Conservation (phyloP, 768 basidiomycete genomes). For the Multifurca ochricompacta region DNA sequence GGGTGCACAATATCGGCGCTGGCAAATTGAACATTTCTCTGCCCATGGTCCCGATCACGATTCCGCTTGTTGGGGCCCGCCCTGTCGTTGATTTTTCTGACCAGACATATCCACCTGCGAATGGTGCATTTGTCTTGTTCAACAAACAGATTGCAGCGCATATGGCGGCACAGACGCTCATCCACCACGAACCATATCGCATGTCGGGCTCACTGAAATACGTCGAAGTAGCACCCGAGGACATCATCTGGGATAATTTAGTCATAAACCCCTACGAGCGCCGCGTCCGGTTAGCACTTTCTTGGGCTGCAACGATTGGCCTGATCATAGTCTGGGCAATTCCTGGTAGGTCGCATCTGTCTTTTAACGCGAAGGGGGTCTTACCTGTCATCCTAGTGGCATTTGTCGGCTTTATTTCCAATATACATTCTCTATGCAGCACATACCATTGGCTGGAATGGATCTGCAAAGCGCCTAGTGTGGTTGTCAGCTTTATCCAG, state of each 20-base stretch:
- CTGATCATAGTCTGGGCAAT: constrained; percentile 86
- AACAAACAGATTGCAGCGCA: constrained; percentile 91
- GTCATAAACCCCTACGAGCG: constrained; percentile 82
- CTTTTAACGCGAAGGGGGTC: neutral
- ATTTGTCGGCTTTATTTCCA: constrained; percentile 79
- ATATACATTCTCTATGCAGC: constrained; percentile 61
- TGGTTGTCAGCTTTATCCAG: constrained; percentile 74
- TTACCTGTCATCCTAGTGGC: constrained; percentile 22
- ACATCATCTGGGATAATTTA: constrained; percentile 91
- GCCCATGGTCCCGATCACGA: constrained; percentile 6
- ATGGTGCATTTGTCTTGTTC: constrained; percentile 84
- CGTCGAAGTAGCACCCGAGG: constrained; percentile 76
- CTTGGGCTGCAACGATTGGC: constrained; percentile 68
- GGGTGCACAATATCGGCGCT: constrained; percentile 18
- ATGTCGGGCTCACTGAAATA: constrained; percentile 58
- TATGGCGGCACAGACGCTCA: constrained; percentile 65
- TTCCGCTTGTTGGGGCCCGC: constrained; percentile 14
- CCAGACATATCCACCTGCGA: constrained; percentile 30
- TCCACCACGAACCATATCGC: constrained; percentile 74
- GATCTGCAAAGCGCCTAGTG: constrained; percentile 62
- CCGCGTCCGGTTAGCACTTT: constrained; percentile 34
- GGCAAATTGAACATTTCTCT: constrained; percentile 23
- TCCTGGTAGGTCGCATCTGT: constrained; percentile 44
- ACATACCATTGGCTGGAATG: constrained; percentile 69
- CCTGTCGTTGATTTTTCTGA: constrained; percentile 19